A percentile compares a stretch with the other conserved stretches of the same genome.
Conservation (phyloP, 805 yeast genomes). For the Zygotorulaspora chibaensis region DNA sequence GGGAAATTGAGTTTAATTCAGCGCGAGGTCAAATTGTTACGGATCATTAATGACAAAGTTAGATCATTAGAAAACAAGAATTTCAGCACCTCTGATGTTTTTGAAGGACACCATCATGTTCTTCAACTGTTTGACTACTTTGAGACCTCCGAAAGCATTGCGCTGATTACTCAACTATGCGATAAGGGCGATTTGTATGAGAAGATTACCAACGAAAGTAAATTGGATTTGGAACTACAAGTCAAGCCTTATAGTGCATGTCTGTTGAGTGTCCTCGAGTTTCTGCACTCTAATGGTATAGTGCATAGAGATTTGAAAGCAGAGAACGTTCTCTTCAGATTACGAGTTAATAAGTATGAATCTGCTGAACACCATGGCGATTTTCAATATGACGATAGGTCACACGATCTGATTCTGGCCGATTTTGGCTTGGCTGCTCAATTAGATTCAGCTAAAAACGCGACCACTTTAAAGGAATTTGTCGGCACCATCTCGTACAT, state of each 20-base stretch:
- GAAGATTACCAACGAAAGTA: slow-evolving; percentile 45
- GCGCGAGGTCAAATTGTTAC: slow-evolving; percentile 55
- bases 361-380: slow-evolving; percentile 36
- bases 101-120: slow-evolving; percentile 44
- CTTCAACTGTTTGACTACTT: slow-evolving; percentile 63
- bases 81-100: slow-evolving; percentile 14
- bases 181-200: slow-evolving; percentile 66
- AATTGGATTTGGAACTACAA: slow-evolving; percentile 43
- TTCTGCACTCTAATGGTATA: slow-evolving; percentile 54
- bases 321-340: slow-evolving; percentile 57
- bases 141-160: slow-evolving; percentile 56
- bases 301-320: slow-evolving; percentile 74
- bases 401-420: slow-evolving; percentile 35
- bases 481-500: slow-evolving; percentile 71
- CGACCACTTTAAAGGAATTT: slow-evolving; percentile 41
- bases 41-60: slow-evolving; percentile 22
- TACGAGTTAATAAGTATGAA: slow-evolving; percentile 23
- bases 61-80: slow-evolving; percentile 37
- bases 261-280: slow-evolving; percentile 51
- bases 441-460: slow-evolving; percentile 36
- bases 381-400: slow-evolving; percentile 35
- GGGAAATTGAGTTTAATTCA: slow-evolving; percentile 42
- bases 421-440: slow-evolving; percentile 60
- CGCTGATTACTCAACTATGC: slow-evolving; percentile 62
- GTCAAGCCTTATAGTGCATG: slow-evolving; percentile 48